phyloP scores from a whole-genome alignment of 2,329 filamentous ascomycete genomes.

The Cercospora zeina region DNA sequence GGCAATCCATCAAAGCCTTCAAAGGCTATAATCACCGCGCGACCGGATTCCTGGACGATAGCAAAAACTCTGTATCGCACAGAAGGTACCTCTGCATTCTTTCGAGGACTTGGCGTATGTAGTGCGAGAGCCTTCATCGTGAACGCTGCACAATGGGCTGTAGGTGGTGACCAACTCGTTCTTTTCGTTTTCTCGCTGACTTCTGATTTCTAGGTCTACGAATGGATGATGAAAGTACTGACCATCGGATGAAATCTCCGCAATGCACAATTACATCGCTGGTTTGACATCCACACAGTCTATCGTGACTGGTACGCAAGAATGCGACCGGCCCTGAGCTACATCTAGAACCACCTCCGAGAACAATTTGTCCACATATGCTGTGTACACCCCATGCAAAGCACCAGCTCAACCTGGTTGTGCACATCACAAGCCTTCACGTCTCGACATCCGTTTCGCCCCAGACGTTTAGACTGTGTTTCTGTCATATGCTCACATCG shows the following conservation, averaged over 20 bases:
- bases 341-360: background rate
- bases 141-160: slow-evolving; percentile 88
- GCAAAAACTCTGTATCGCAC: slow-evolving; percentile 66
- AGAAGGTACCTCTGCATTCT: slow-evolving; percentile 75
- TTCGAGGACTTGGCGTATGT: slow-evolving; percentile 78
- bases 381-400: no score
- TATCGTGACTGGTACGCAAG: background rate
- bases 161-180: slow-evolving; percentile 40
- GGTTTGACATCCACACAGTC: background rate
- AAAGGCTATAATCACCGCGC: slow-evolving; percentile 8
- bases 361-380: no score
- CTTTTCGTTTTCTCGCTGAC: background rate
- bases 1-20: slow-evolving; percentile 16
- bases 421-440: no score
- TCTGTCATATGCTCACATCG: no score
- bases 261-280: background rate
- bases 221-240: slow-evolving; percentile 70
- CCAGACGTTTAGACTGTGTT: no score
- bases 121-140: slow-evolving; percentile 85
- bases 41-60: slow-evolving; percentile 61
- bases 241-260: slow-evolving; percentile 12
- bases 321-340: background rate
- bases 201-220: slow-evolving; percentile 56
- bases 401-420: no score
- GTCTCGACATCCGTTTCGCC: no score